Base-by-base conservation (phyloP, 1,284 basidiomycete species). In the Porodaedalea pini region DNA sequence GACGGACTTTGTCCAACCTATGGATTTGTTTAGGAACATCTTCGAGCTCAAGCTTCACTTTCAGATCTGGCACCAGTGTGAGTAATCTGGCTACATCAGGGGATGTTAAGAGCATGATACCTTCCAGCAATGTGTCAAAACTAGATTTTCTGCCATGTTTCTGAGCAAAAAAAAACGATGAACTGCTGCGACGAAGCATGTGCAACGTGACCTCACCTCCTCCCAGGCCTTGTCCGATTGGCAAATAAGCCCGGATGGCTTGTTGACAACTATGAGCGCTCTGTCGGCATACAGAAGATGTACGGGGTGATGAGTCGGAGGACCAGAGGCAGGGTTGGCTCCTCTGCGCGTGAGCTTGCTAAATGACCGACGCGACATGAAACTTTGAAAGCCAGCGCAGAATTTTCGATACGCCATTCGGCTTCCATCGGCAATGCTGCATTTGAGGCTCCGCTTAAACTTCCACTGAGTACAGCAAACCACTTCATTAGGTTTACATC, bases 1-100 rank as follows among this genome's bases (percentile, higher is more conserved):
- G 54, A 39, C 66, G 19, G 51, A 82, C 86, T 74, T 85, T 86
- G 72, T 89, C 87, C 7, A 89, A 75, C 7, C 87, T 78, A 66
- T 89, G 87, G 13, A 87, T 77, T 2, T 80, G 72, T 55, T 72
- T 73, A 7, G 79, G 82, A 8, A 66, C 61, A 19, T 63, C 63
- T 13, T 67, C 58, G 31, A 83, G 65, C 4, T 63, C 61, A 34
- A 80, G 69, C 32, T 65, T 59, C 15, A 62, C 50, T 44, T 70
- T 72, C 34, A 82, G 59, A 49, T 72, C 82, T 85, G 34, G 10
- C 45, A 13, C 13, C 1, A 31, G 6, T 3, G 29, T 15, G 11
- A 41, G 21, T 31, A 23, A 31, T 17, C 13, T 43, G 6, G 17
- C 40, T 0, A 51, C 23, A 13, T 27, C 17, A 11, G 23, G 40